Percentiles rank a stretch among this genome's conserved stretches.
Evolutionary conservation across 768 basidiomycete genomes (phyloP).

Genomic region (Suillus bovinus): DNA sequence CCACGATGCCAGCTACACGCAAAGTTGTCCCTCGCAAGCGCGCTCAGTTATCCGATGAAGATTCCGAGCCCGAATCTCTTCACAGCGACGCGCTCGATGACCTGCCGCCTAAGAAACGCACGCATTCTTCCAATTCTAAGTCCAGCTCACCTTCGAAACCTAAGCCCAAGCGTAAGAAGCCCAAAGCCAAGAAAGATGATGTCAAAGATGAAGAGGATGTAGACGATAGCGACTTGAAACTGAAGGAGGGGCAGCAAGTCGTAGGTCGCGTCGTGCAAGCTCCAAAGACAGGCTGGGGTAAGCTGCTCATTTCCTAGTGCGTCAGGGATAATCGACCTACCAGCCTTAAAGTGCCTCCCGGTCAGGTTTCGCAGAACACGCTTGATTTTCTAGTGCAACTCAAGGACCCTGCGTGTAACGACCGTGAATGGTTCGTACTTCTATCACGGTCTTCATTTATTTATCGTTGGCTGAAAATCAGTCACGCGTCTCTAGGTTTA

Average conservation of each 20-base stretch:
- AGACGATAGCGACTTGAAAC: slow-evolving; percentile 41
- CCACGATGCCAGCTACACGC: slow-evolving; percentile 1
- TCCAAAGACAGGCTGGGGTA: slow-evolving; percentile 81
- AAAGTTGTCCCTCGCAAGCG: slow-evolving; percentile 1
- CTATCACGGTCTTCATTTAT: neutral
- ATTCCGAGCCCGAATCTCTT: slow-evolving; percentile 21
- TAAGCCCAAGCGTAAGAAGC: slow-evolving; percentile 24
- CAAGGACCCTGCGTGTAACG: slow-evolving; percentile 75
- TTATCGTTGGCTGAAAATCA: neutral
- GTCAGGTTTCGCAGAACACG: slow-evolving; percentile 84
- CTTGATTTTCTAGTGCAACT: slow-evolving; percentile 74
- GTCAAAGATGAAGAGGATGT: slow-evolving; percentile 18
- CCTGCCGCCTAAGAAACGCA: slow-evolving; percentile 21
- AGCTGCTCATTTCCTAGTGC: slow-evolving; percentile 21
- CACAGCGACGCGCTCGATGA: slow-evolving; percentile 51
- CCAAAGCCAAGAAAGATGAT: slow-evolving; percentile 3
- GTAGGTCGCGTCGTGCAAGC: slow-evolving; percentile 80
- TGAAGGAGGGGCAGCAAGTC: slow-evolving; percentile 66
- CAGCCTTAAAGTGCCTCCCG: slow-evolving; percentile 63
- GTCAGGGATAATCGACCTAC: neutral
- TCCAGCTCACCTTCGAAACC: slow-evolving; percentile 18
- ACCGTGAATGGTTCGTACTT: slow-evolving; percentile 70
- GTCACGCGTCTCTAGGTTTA: slow-evolving; percentile 60
- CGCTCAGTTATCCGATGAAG: slow-evolving; percentile 3
- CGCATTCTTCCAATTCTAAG: slow-evolving; percentile 19